phyloP scores from a whole-genome alignment of 768 basidiomycete species.

The Russula compacta region DNA sequence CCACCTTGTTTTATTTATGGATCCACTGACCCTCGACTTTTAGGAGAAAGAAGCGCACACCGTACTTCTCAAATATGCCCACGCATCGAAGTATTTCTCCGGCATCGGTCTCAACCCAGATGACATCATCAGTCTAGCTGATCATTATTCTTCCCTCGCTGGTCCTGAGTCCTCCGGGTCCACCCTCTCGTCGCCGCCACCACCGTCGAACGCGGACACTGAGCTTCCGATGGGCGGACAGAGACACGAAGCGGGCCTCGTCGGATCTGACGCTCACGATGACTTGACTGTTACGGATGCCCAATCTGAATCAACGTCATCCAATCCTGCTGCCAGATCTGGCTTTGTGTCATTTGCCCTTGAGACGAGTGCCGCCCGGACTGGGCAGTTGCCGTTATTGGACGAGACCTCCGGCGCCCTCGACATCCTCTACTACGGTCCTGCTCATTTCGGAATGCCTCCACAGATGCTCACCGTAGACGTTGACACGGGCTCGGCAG shows the following conservation, averaged over 20 bases:
- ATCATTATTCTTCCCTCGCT: constrained; percentile 20
- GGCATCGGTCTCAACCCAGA: constrained; percentile 29
- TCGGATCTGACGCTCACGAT: background rate
- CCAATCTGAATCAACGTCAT: constrained; percentile 5
- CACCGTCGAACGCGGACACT: background rate
- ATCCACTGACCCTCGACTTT: background rate
- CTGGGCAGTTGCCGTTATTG: constrained; percentile 25
- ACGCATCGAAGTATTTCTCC: constrained; percentile 23
- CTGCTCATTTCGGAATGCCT: constrained; percentile 45
- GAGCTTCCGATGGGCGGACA: background rate
- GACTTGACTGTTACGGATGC: constrained; percentile 1
- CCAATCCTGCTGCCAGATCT: constrained; percentile 20
- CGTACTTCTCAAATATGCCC: constrained; percentile 27
- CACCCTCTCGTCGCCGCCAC: background rate
- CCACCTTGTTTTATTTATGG: background rate
- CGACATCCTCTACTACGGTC: constrained; percentile 43
- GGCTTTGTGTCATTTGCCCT: constrained; percentile 8
- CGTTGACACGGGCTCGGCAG: constrained; percentile 61
- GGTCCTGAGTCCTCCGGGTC: constrained; percentile 6
- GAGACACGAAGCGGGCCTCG: background rate
- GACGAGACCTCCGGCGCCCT: constrained; percentile 33
- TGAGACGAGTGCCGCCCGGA: background rate
- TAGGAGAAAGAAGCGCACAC: constrained; percentile 25
- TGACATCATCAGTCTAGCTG: constrained; percentile 21
- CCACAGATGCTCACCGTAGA: constrained; percentile 45